Evolutionary conservation across 192 early-diverging fungal species (phyloP), one percentile per base, ranked within the genome.

Genomic region (Entomortierella chlamydospora): DNA sequence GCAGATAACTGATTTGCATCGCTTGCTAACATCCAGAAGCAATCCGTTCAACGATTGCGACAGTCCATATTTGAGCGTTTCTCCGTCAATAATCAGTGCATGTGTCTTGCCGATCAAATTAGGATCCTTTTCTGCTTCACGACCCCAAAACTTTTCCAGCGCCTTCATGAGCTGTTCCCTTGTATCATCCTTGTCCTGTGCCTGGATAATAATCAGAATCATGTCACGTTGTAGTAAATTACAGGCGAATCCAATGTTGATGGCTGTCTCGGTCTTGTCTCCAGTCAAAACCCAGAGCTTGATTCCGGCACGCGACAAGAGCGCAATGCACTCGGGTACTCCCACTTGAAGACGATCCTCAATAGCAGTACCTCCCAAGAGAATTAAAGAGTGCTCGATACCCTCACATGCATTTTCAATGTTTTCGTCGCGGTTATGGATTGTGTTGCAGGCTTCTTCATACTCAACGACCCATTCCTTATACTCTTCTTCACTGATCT

Each of bases 291-390:
- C 95, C 96, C 97, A 99, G 41, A 98, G 81, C 82, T 97, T 96
- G 69, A 98, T 94, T 22, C 96, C 96, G 0, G 96, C 97, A 49
- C 85, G 85, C 2, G 92, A 86, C 56, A 99, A 79, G 31, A 90
- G 89, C 2, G 91, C 90, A 67, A 99, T 98, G 45, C 93, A 92
- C 62, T 96, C 95, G 9, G 97, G 96, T 4, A 99, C 97, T 64
- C 95, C 96, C n/a, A 96, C 95, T 78, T 99, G 97, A 18, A 99
- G 90, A 83, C 93, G 91, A 78, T 99, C 97, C 85, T 99, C 97
- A 56, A 99, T 98, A 7, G 97, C 97, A 0, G 97, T 99, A n/a
- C 94, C 96, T 58, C 97, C 97, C 57, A 97, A 84, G 47, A 99
- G 81, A 65, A 89, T 86, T 62, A 99, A 70, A 2, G 90, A 85